Base-by-base conservation (phyloP, 2,329 filamentous ascomycete species). In the Fusarium beomiforme region DNA sequence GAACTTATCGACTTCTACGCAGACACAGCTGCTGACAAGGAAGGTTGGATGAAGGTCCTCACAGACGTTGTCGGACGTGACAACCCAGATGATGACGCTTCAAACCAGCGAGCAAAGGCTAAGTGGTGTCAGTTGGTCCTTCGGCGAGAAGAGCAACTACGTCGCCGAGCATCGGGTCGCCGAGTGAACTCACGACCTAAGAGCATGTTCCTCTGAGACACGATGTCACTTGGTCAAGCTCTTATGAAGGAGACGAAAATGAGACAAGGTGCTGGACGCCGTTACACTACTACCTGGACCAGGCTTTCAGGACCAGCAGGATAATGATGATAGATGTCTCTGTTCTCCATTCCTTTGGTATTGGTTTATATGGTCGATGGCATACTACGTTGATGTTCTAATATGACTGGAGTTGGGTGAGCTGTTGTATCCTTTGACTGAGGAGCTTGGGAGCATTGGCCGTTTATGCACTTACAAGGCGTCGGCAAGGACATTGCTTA, bases 1-100 rank as follows among this genome's bases (percentile, higher is more conserved):
- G 96, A 99, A 83, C 91, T 97, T 70, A 99, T 99, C 79, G 95
- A 98, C 85, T 98, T 98, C 80, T 98, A 99, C 79, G 96, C 95
- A 78, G 95, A 98, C 81, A 95, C 90, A 34, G 89, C 91, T 3
- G 89, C 89, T 41, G 92, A 96, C 78, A 99, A 98, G 83, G 93
- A 97, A 47, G 92, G 90, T 59, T 99, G 96, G 96, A 96, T 99
- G 92, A 91, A 90, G 79, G 92, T 94, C 17, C 89, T 99, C 24
- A 87, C 87, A 6, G 94, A 98, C 44, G 86, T 90, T 57, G 86
- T 89, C 65, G 87, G 88, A 37, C 89, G 89, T 62, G 84, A 85
- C 59, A 83, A 85, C 57, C 81, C 81, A 34, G 85, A 86, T 16
- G 87, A 87, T 43, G 85, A 85, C 29, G 71, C 73, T 41, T 76